phyloP scores from a whole-genome alignment of 768 basidiomycete species.

The Suillus variegatus region DNA sequence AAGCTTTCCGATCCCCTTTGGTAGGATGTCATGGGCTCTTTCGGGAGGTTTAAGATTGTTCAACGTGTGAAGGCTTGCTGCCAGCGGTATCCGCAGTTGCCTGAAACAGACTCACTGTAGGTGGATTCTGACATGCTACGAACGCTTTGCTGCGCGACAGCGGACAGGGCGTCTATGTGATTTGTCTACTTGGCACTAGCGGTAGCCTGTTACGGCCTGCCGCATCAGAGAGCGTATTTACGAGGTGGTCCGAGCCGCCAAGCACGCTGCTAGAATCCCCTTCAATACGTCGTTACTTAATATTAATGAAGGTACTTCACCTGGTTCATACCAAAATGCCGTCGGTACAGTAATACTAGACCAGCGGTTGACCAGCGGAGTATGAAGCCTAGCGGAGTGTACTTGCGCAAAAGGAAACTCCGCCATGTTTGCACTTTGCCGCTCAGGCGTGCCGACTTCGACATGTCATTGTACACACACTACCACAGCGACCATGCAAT shows the following conservation, averaged over 20 bases:
- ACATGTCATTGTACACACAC: neutral
- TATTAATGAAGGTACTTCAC: neutral
- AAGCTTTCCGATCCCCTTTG: neutral
- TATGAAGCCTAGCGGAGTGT: no score
- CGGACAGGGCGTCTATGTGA: neutral
- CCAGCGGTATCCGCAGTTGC: neutral
- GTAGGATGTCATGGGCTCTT: neutral
- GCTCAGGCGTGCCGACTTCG: no score
- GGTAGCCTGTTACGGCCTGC: neutral
- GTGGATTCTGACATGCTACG: neutral
- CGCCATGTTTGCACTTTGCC: neutral
- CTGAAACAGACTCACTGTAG: neutral
- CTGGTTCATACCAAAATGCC: neutral
- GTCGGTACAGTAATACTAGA: no score
- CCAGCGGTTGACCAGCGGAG: no score
- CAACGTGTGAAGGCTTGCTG: neutral
- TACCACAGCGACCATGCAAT: slow-evolving; percentile 10
- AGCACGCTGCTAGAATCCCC: neutral
- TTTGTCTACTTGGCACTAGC: neutral
- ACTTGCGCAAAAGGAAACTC: neutral
- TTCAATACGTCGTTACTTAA: neutral
- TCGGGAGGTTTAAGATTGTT: neutral
- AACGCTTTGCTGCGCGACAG: neutral
- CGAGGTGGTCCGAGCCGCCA: neutral
- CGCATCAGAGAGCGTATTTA: neutral